Conservation (phyloP, 257 asterid genomes). For the Ligustrum vulgare region DNA sequence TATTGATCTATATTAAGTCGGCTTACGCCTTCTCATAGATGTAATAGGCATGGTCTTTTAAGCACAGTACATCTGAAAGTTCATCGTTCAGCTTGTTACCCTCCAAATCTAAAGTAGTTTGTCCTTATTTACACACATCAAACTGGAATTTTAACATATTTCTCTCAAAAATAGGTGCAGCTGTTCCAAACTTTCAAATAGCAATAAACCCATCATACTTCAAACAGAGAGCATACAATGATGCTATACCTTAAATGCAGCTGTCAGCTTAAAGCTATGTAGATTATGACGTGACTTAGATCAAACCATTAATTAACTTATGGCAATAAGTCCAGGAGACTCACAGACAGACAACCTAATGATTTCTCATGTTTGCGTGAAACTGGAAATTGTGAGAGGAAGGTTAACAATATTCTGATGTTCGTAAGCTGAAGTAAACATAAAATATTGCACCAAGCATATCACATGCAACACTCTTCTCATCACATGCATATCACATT, state of each 20-base stretch:
- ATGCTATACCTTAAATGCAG: not conserved
- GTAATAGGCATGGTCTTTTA: too few relatives aligned
- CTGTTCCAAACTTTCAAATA: not conserved
- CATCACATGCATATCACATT: too few relatives aligned
- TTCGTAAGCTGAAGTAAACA: not conserved
- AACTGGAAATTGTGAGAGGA: too few relatives aligned
- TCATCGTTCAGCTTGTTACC: not conserved
- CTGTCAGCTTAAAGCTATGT: not conserved
- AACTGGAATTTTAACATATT: not conserved
- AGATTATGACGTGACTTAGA: not conserved
- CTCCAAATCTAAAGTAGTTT: not conserved
- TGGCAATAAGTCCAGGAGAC: not conserved
- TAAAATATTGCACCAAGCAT: slow-evolving; percentile 37
- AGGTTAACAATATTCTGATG: not conserved
- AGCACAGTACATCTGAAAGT: not conserved
- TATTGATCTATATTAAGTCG: too few relatives aligned
- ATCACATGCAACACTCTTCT: too few relatives aligned
- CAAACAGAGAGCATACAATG: not conserved
- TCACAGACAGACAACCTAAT: not conserved
- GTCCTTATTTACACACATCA: not conserved
- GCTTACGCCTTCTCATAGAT: too few relatives aligned
- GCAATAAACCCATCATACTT: not conserved
- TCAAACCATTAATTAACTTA: not conserved
- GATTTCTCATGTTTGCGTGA: not conserved
- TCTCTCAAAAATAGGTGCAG: not conserved